A percentile compares a stretch with the other conserved stretches of the same genome.
phyloP scores from a whole-genome alignment of 108 stramenopile genomes.

The Nitzschia inconspicua region DNA sequence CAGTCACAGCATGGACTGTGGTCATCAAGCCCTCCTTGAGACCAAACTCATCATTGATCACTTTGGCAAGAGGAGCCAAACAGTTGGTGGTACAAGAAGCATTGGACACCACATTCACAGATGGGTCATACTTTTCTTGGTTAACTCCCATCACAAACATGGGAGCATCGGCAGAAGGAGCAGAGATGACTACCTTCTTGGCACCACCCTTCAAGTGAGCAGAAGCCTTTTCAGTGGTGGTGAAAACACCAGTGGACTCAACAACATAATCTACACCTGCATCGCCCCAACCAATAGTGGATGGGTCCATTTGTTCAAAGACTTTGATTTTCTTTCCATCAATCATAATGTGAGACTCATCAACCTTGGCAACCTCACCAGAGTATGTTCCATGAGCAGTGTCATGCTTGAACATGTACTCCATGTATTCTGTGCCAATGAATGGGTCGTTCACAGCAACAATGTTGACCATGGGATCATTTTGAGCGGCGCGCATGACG shows the following conservation, averaged over 20 bases:
- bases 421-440: conserved; percentile 83
- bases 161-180: conserved; percentile 93
- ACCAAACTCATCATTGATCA: conserved; percentile 96
- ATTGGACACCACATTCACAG: conserved; percentile 94
- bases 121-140: conserved; percentile 73
- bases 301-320: conserved; percentile 91
- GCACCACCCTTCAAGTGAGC: conserved; percentile 91
- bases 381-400: conserved; percentile 91
- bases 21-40: conserved; percentile 98
- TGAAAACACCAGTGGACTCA: conserved; percentile 96
- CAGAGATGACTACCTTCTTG: conserved; percentile 97
- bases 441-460: conserved; percentile 97
- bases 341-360: conserved; percentile 75
- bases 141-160: conserved; percentile 99
- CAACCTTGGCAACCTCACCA: conserved; percentile 68
- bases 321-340: conserved; percentile 84
- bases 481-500: conserved; percentile 92
- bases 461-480: conserved; percentile 91
- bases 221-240: conserved; percentile 82
- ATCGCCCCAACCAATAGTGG: conserved; percentile 89
- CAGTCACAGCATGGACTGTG: conserved; percentile 98
- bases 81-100: conserved; percentile 99
- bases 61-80: conserved; percentile 96
- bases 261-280: conserved; percentile 92
- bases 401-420: conserved; percentile 98